Conservation (phyloP, 305 asterid species). For the Fraxinus latifolia region DNA sequence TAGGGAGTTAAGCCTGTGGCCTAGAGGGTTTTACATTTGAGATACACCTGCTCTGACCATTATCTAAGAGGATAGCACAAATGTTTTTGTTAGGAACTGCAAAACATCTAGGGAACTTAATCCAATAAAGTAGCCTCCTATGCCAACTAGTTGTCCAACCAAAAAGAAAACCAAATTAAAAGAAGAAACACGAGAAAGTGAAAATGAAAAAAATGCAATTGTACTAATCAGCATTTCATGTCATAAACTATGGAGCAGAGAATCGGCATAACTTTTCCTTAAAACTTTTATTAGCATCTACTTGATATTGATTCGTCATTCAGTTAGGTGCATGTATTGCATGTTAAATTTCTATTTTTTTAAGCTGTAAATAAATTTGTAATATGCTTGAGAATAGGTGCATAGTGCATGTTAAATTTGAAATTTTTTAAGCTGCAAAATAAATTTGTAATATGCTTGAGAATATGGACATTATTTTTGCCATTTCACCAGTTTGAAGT, state of each 20-base stretch:
- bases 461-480: conserved; percentile 10
- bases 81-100: neutral
- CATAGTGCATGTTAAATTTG: neutral
- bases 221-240: neutral
- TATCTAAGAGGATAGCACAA: neutral
- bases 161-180: neutral
- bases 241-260: neutral
- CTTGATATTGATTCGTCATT: neutral
- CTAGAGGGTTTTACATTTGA: neutral
- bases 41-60: neutral
- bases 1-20: neutral
- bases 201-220: neutral
- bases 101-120: neutral
- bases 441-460: neutral
- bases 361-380: neutral
- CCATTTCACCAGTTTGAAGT: neutral
- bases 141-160: neutral
- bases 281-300: neutral
- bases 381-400: neutral
- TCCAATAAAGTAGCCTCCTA: neutral
- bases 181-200: neutral
- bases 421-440: neutral
- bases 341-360: neutral
- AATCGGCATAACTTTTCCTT: neutral
- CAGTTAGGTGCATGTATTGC: neutral